Evolutionary conservation across 108 stramenopile genomes (phyloP).

Genomic region (Cyclotella kingstonii): DNA sequence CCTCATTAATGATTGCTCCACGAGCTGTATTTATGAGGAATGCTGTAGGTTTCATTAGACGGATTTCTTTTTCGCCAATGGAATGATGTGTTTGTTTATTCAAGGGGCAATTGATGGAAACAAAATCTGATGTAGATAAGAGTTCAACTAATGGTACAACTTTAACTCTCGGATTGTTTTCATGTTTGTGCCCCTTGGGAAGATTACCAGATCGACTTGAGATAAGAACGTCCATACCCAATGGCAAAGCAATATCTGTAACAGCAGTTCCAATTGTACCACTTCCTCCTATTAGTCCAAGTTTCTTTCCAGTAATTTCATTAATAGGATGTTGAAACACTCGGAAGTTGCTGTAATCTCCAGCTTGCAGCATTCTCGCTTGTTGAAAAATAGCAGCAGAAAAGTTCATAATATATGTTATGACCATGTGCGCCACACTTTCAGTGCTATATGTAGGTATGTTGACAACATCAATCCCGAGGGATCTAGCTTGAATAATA

Average conservation of each 20-base stretch:
- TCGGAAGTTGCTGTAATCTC: conserved; percentile 65
- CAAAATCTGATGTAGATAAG: conserved; percentile 71
- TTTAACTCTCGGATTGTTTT: conserved; percentile 47
- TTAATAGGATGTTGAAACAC: conserved; percentile 74
- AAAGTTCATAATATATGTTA: conserved; percentile 86
- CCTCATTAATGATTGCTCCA: conserved; percentile 86
- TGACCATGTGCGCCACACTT: conserved; percentile 85
- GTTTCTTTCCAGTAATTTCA: conserved; percentile 75
- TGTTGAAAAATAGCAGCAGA: conserved; percentile 78
- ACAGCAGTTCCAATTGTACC: conserved; percentile 88
- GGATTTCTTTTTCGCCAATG: conserved; percentile 70
- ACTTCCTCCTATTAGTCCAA: conserved; percentile 87
- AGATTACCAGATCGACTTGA: conserved; percentile 62
- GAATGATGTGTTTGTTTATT: conserved; percentile 78
- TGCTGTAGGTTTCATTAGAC: conserved; percentile 82
- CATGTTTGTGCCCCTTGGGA: conserved; percentile 56
- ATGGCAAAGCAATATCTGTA: conserved; percentile 70
- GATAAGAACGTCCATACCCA: conserved; percentile 86
- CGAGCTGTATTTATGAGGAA: conserved; percentile 90
- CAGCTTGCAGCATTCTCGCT: conserved; percentile 57
- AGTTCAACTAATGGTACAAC: conserved; percentile 59
- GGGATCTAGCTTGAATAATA: conserved; percentile 38
- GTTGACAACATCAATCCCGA: conserved; percentile 63
- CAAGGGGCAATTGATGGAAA: conserved; percentile 84
- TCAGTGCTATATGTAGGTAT: conserved; percentile 86